Evolutionary conservation across 208 protist genomes (phyloP).

Genomic region (Sergeia podlipaevii): DNA sequence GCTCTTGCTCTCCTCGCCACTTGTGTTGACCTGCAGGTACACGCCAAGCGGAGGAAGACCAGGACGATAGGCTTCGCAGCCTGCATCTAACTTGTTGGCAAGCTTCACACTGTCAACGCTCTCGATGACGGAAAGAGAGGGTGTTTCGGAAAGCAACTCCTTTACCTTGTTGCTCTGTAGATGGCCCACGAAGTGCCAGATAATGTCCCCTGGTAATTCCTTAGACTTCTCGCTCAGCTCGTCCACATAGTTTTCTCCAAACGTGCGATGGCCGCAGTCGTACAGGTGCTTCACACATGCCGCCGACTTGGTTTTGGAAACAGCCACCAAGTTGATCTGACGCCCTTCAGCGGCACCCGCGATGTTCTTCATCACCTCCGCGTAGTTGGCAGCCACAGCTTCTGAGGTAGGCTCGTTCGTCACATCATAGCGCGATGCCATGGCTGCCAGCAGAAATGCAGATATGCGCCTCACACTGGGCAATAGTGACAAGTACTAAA

Average conservation of each 20-base stretch:
- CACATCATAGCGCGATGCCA: conserved; percentile 65
- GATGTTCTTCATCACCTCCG: conserved; percentile 28
- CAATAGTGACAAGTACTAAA: no score
- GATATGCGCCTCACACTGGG: no score
- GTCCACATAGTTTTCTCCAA: conserved; percentile 98
- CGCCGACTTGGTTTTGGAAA: conserved; percentile 84
- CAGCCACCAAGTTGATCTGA: conserved; percentile 53
- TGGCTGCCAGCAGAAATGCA: conserved; percentile 1
- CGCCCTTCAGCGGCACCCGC: conserved; percentile 21
- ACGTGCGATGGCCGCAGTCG: conserved; percentile 64
- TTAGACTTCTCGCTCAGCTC: conserved; percentile 90
- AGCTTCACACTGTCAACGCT: conserved; percentile 92
- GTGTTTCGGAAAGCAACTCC: conserved; percentile 54
- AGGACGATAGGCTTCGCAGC: conserved; percentile 45
- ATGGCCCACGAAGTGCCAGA: conserved; percentile 98
- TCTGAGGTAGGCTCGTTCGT: conserved; percentile 45
- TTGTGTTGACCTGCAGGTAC: conserved; percentile 95
- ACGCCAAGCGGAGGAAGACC: conserved; percentile 73
- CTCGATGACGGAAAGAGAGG: conserved; percentile 82
- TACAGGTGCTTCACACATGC: conserved; percentile 54
- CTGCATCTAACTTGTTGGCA: conserved; percentile 84
- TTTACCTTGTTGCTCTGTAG: conserved; percentile 97
- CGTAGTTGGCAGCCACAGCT: conserved; percentile 54
- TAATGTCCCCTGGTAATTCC: conserved; percentile 83
- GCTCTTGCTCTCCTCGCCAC: conserved; percentile 91